A percentile compares a stretch with the other conserved stretches of the same genome.
phyloP scores from a whole-genome alignment of 148 eudicot species.

The Persicaria maculosa region DNA sequence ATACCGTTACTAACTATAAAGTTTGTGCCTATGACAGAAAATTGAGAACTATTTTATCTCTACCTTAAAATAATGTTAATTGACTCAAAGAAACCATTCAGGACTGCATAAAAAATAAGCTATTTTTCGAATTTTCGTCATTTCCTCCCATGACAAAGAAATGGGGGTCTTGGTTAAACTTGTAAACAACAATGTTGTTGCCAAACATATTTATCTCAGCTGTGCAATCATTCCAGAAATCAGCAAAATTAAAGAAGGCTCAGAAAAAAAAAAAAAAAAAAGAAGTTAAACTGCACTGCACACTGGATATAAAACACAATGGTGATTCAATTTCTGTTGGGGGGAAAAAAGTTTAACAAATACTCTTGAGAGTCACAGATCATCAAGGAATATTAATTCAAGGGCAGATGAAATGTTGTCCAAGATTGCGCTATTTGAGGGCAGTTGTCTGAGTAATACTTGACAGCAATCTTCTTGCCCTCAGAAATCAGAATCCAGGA shows the following conservation, averaged over 20 bases:
- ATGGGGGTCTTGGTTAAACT: conserved; percentile 84
- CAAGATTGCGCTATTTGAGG: conserved; percentile 59
- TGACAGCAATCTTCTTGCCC: conserved; percentile 82
- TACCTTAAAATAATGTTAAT: conserved; percentile 77
- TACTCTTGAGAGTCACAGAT: not conserved
- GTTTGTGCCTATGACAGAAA: not conserved
- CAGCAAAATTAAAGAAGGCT: not conserved
- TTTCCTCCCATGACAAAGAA: conserved; percentile 93
- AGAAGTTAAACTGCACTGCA: not conserved
- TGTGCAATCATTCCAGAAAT: conserved; percentile 28
- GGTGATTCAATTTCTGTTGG: not conserved
- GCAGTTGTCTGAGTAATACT: conserved; percentile 86
- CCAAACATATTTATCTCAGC: conserved; percentile 87
- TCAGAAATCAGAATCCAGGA: conserved; percentile 56
- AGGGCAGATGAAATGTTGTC: not conserved
- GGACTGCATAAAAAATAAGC: conserved; percentile 70
- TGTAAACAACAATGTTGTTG: conserved; percentile 66
- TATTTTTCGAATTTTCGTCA: conserved; percentile 91
- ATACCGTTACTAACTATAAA: not conserved
- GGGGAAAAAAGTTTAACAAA: too few relatives aligned
- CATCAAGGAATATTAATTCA: not conserved
- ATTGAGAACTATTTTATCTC: conserved; percentile 33
- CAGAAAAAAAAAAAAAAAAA: too few relatives aligned
- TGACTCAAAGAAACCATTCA: conserved; percentile 85
- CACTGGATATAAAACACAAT: not conserved